A percentile compares a stretch with the other conserved stretches of the same genome.
Conservation (phyloP, 257 asterid species). For the Rehmannia glutinosa region DNA sequence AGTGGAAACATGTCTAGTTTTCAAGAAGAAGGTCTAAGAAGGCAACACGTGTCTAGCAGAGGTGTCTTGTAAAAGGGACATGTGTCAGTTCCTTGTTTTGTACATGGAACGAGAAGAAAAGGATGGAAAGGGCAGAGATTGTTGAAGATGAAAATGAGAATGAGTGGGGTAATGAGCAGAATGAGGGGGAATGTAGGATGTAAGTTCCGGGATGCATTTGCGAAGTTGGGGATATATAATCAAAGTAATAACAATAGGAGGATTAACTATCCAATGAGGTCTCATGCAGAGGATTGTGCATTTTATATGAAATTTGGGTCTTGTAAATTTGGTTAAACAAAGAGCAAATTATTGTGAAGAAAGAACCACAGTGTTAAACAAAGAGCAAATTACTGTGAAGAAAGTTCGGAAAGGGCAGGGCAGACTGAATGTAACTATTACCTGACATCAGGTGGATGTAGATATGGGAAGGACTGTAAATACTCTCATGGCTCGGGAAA, state of each 20-base stretch:
- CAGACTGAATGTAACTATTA: constrained; percentile 80
- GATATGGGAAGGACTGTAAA: constrained; percentile 61
- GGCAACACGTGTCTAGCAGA: too few species aligned
- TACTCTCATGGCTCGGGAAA: constrained; percentile 49
- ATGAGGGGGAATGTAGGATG: constrained; percentile 22
- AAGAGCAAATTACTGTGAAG: constrained; percentile 35
- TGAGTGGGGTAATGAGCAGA: constrained; percentile 22
- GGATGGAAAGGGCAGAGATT: constrained; percentile 17
- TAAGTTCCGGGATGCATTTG: constrained; percentile 11
- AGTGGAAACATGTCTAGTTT: too few species aligned
- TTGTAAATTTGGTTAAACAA: constrained; percentile 87
- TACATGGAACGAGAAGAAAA: too few species aligned
- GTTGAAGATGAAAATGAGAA: constrained; percentile 14
- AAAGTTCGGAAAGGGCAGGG: constrained; percentile 39
- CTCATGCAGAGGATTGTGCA: constrained; percentile 84
- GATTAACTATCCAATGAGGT: constrained; percentile 62
- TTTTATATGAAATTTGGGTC: constrained; percentile 69
- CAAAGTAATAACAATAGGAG: constrained; percentile 25
- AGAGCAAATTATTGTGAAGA: too few species aligned
- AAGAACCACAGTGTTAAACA: constrained; percentile 47
- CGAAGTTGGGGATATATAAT: constrained; percentile 12
- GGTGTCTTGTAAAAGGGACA: too few species aligned
- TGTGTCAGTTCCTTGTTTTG: too few species aligned
- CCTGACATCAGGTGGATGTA: constrained; percentile 72
- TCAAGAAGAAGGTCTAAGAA: too few species aligned